Conservation (phyloP, 2,329 filamentous ascomycete species). For the Ophiostoma sp. region DNA sequence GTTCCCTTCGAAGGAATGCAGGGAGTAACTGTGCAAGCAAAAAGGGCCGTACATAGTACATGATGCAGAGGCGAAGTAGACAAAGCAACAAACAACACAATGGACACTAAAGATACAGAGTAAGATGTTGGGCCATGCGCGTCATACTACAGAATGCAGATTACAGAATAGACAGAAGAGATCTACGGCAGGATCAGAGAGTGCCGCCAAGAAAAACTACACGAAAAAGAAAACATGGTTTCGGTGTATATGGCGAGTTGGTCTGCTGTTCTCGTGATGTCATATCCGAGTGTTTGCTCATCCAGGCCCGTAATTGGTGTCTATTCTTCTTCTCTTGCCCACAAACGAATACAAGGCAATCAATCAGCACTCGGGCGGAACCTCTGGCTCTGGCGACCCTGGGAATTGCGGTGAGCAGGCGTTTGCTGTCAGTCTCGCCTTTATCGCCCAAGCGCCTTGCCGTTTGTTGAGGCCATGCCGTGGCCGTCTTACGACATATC, state of each 20-base stretch:
- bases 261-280: background rate
- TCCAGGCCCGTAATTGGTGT: background rate
- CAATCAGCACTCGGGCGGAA: background rate
- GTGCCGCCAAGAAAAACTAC: background rate
- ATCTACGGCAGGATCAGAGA: background rate
- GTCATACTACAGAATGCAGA: constrained; percentile 1
- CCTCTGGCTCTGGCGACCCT: no score
- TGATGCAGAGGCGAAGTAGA: constrained; percentile 4
- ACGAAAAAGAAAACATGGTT: background rate
- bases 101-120: background rate
- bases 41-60: constrained; percentile 8
- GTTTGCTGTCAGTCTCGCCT: background rate
- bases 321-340: background rate
- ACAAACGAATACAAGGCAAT: background rate
- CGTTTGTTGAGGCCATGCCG: background rate
- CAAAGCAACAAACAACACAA: background rate
- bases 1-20: background rate
- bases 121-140: background rate
- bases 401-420: constrained; percentile 2
- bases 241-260: background rate
- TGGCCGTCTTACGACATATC: background rate
- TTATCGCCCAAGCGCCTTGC: background rate
- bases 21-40: background rate
- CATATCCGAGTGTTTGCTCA: background rate
- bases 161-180: background rate